These are phyloP conservation scores for Chlorella vulgaris DNA, from an alignment of 139 green algal genomes.

Conservation along the genomic window DNA sequence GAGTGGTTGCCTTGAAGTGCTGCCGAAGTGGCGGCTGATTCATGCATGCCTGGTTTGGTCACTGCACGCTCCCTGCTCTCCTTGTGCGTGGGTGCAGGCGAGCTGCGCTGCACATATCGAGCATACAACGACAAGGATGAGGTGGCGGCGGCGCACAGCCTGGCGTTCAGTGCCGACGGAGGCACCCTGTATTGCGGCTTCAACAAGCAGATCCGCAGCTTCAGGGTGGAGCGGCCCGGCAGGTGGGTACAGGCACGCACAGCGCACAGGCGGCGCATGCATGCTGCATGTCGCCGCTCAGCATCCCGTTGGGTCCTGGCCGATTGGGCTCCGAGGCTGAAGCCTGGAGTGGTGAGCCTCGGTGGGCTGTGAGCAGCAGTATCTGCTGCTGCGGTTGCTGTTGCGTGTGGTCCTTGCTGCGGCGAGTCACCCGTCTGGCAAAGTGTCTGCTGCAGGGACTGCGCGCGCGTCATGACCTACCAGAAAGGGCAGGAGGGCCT, in stretches of 20 bases:
- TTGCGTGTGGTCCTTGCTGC: too few species aligned
- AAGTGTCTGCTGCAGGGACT: conserved; percentile 45
- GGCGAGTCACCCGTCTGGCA: background rate
- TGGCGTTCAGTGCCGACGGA: conserved; percentile 69
- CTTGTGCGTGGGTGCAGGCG: conserved; percentile 15
- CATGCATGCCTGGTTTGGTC: background rate
- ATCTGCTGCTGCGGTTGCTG: too few species aligned
- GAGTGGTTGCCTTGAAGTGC: too few species aligned
- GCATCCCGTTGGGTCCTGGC: too few species aligned
- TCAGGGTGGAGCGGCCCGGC: conserved; percentile 75
- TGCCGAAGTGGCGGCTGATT: too few species aligned
- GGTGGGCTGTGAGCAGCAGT: too few species aligned
- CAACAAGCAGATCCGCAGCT: conserved; percentile 67
- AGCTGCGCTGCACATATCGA: conserved; percentile 74
- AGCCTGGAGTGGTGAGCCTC: too few species aligned
- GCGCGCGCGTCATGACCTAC: conserved; percentile 52
- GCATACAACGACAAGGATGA: conserved; percentile 90
- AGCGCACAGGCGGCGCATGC: background rate
- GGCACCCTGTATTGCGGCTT: conserved; percentile 66
- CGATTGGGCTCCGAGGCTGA: too few species aligned
- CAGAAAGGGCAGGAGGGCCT: conserved; percentile 48
- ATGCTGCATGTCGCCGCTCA: background rate
- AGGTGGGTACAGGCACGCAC: background rate
- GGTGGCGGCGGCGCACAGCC: conserved; percentile 70
- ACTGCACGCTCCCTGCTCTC: background rate